A percentile compares a stretch with the other conserved stretches of the same genome.
phyloP scores from a whole-genome alignment of 2,329 filamentous ascomycete species.

The Verticillium longisporum region DNA sequence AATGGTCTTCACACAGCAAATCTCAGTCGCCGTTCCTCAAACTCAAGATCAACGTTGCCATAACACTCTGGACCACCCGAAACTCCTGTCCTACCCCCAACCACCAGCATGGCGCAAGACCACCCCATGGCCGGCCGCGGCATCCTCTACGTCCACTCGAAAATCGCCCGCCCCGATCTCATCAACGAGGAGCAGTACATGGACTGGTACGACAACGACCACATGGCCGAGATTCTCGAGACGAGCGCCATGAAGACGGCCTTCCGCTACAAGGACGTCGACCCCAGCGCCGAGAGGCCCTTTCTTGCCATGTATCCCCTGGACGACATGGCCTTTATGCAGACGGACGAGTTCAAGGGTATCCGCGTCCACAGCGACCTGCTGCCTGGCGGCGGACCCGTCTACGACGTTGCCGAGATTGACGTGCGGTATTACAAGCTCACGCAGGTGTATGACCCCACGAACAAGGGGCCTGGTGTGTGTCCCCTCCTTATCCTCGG shows the following conservation, averaged over 20 bases:
- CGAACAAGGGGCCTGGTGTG: slow-evolving; percentile 13
- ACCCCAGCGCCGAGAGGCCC: slow-evolving; percentile 18
- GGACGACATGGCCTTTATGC: slow-evolving; percentile 24
- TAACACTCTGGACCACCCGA: neutral
- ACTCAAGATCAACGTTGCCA: neutral
- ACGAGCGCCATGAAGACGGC: slow-evolving; percentile 24
- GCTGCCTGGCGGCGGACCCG: slow-evolving; percentile 13
- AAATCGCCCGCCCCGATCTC: slow-evolving; percentile 17
- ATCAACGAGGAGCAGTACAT: slow-evolving; percentile 22
- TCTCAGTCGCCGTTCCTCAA: too few species aligned
- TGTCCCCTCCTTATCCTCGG: too few species aligned
- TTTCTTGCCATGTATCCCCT: slow-evolving; percentile 28
- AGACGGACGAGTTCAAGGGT: slow-evolving; percentile 22
- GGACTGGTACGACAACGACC: slow-evolving; percentile 30
- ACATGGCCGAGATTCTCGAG: slow-evolving; percentile 26
- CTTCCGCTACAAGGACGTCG: slow-evolving; percentile 22
- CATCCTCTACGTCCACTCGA: slow-evolving; percentile 21
- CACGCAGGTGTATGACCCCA: slow-evolving; percentile 14
- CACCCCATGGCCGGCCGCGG: slow-evolving; percentile 15
- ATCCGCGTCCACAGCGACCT: slow-evolving; percentile 24
- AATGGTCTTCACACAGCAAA: too few species aligned
- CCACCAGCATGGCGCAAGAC: neutral
- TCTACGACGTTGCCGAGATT: slow-evolving; percentile 16
- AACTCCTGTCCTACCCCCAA: neutral
- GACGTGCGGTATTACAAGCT: slow-evolving; percentile 15